Evolutionary conservation across 2,329 filamentous ascomycete species (phyloP).

Genomic region (Fusarium ramigenum): DNA sequence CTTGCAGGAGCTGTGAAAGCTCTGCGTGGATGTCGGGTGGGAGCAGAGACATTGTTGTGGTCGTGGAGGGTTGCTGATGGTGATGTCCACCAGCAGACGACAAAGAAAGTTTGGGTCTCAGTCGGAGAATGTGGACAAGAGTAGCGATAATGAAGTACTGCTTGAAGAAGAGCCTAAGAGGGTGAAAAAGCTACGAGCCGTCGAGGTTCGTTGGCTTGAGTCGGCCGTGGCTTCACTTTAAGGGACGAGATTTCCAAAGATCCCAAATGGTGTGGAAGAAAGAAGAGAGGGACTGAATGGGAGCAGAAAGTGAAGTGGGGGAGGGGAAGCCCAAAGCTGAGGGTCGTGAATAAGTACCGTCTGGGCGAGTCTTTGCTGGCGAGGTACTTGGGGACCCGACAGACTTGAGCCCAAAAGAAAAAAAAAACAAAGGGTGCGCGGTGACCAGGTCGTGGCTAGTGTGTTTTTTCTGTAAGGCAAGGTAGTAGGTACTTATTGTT

Average conservation of each 20-base stretch:
- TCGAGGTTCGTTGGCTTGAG: constrained; percentile 32
- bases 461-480: constrained; percentile 18
- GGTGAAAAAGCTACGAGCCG: constrained; percentile 33
- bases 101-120: constrained; percentile 22
- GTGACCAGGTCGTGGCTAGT: constrained; percentile 27
- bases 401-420: constrained; percentile 27
- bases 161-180: background rate
- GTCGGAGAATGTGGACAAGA: constrained; percentile 12
- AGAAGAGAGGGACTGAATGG: constrained; percentile 39
- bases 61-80: constrained; percentile 42
- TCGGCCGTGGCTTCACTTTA: constrained; percentile 26
- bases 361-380: constrained; percentile 2
- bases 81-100: constrained; percentile 45
- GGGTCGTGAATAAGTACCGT: constrained; percentile 20
- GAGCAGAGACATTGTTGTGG: constrained; percentile 78
- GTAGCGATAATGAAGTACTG: constrained; percentile 1
- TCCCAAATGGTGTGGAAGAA: constrained; percentile 39
- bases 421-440: constrained; percentile 35
- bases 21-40: constrained; percentile 85
- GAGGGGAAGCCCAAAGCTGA: constrained; percentile 39
- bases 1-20: constrained; percentile 86
- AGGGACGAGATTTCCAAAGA: constrained; percentile 37
- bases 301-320: constrained; percentile 41
- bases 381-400: constrained; percentile 8
- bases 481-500: background rate